Conservation (phyloP, 306 rosid genomes). For the Citrullus mucosospermus region DNA sequence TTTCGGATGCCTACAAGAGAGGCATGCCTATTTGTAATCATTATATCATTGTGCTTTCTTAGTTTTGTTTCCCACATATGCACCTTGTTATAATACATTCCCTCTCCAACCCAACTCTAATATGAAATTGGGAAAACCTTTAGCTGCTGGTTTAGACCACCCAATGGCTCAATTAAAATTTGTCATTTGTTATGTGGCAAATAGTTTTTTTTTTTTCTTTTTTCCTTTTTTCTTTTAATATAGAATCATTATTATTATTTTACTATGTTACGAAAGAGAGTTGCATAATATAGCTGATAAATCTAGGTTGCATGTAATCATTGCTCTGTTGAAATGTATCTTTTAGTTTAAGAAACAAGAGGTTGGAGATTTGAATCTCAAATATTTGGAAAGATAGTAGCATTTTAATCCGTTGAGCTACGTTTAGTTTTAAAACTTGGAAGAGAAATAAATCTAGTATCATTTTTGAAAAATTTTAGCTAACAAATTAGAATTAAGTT, state of each 20-base stretch:
- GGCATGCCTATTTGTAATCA: constrained; percentile 8
- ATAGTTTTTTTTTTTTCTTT: no score
- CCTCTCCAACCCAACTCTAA: neutral
- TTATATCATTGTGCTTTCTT: neutral
- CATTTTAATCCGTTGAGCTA: neutral
- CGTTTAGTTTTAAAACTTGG: neutral
- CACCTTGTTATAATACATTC: neutral
- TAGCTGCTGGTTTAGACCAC: no score
- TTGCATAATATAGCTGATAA: no score
- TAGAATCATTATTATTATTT: no score
- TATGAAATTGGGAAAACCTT: no score
- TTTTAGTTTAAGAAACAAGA: neutral
- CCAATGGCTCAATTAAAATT: no score
- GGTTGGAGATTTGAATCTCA: neutral
- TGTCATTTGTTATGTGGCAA: no score
- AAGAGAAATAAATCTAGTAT: neutral
- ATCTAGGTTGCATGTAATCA: no score
- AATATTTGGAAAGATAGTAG: neutral
- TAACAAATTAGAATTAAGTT: neutral
- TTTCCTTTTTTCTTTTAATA: no score
- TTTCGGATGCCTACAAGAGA: neutral
- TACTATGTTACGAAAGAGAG: no score
- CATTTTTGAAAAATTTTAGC: neutral
- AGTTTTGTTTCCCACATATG: neutral
- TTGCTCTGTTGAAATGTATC: no score